These are phyloP conservation scores for Fusarium begoniae DNA, from an alignment of 2,329 filamentous ascomycete genomes.

Conservation along the genomic window DNA sequence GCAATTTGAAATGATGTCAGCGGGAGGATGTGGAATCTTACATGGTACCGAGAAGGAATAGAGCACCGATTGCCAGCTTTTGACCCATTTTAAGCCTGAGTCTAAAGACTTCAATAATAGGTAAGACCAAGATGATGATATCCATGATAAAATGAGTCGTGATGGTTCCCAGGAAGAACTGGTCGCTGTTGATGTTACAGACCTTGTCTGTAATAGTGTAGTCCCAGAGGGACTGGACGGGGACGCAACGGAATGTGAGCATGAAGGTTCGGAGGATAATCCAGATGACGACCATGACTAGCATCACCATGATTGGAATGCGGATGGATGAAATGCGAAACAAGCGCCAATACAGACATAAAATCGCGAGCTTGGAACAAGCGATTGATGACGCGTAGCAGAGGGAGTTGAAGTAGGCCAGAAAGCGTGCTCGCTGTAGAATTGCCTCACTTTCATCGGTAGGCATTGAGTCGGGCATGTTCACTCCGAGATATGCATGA, in stretches of 20 bases:
- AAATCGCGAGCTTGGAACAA: constrained; percentile 42
- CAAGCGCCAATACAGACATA: constrained; percentile 44
- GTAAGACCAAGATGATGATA: constrained; percentile 44
- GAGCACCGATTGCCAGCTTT: constrained; percentile 3
- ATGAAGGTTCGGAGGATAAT: constrained; percentile 45
- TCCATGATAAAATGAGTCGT: constrained; percentile 47
- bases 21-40: neutral
- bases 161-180: constrained; percentile 47
- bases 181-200: constrained; percentile 44
- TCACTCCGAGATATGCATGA: constrained; percentile 31
- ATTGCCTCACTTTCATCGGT: constrained; percentile 5
- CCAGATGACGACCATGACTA: constrained; percentile 38
- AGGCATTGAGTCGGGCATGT: constrained; percentile 15
- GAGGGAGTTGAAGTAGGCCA: constrained; percentile 25
- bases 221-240: constrained; percentile 48
- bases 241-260: constrained; percentile 47
- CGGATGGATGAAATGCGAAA: constrained; percentile 43
- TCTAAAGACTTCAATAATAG: constrained; percentile 29
- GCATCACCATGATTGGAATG: constrained; percentile 40
- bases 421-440: constrained; percentile 20
- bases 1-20: rapidly evolving
- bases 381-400: constrained; percentile 42
- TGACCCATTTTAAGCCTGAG: neutral
- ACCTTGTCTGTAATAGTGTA: constrained; percentile 35
- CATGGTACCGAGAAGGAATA: constrained; percentile 13